phyloP scores from a whole-genome alignment of 176 grass and related monocot genomes.

The Musa itinerans region DNA sequence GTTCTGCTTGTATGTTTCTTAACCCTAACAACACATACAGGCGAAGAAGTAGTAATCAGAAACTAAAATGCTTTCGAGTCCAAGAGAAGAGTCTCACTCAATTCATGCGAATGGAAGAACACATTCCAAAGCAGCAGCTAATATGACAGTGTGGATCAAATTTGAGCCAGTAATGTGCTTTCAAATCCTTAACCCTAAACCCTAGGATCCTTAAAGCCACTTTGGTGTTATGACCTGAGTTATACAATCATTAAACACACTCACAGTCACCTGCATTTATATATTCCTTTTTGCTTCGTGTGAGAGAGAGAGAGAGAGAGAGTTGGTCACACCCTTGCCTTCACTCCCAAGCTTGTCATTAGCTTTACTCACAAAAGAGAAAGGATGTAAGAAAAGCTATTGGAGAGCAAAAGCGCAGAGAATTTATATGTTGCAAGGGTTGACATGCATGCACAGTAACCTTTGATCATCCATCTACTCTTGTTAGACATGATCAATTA shows the following conservation, averaged over 20 bases:
- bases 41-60: too few relatives aligned
- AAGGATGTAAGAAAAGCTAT: slow-evolving; percentile 19
- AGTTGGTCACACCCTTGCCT: slow-evolving; percentile 53
- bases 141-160: background rate
- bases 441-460: slow-evolving; percentile 38
- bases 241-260: slow-evolving; percentile 27
- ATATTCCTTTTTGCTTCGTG: background rate
- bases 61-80: too few relatives aligned
- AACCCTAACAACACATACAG: too few relatives aligned
- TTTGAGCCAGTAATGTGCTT: background rate
- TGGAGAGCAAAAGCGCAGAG: slow-evolving; percentile 29
- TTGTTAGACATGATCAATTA: too few relatives aligned
- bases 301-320: background rate
- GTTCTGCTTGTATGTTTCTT: too few relatives aligned
- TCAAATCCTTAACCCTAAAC: slow-evolving; percentile 15
- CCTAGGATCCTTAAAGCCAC: slow-evolving; percentile 26
- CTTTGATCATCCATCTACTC: too few relatives aligned
- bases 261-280: background rate
- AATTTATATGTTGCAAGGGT: slow-evolving; percentile 49
- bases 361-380: slow-evolving; percentile 48
- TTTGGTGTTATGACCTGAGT: slow-evolving; percentile 31
- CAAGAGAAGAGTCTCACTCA: too few relatives aligned
- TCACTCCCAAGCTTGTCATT: slow-evolving; percentile 95
- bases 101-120: too few relatives aligned
- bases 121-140: too few relatives aligned